Evolutionary conservation across 306 rosid genomes (phyloP), one percentile per base, ranked within the genome.

Genomic region (Abrus pulchellus): DNA sequence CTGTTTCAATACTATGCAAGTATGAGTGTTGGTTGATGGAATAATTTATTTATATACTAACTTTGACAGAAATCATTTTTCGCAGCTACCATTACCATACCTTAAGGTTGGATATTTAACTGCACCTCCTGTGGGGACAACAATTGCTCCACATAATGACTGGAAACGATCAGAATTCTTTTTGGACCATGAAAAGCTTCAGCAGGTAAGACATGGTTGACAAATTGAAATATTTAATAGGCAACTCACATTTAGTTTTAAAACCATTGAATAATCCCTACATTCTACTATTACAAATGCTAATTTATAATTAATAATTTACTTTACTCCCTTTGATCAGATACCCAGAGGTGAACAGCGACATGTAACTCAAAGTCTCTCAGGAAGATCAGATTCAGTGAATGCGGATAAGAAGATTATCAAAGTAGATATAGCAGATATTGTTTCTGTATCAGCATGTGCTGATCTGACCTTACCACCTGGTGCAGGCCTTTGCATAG

Each of bases 401-500:
- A 88, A 86, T 77, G 85, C 47, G n/a, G 97, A 91, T 72, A 88
- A 83, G 88, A 87, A 82, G 86, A 85, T 81, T 72, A 60, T 94
- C 86, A 92, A 86, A 95, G 88, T 93, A 72, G 90, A 92, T n/a
- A 83, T 95, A 80, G 94, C 93, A 8, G 97, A 95, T 76, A 95
- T 95, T 41, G 82, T 93, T 77, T 95, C 98, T 64, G 98, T 95
- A 36, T 90, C 99, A 65, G 88, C 99, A 44, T 93, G 94, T 82
- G 97, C 98, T 34, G 98, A 95, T 91, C 89, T 95, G 82, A 95
- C 98, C 80, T 89, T 95, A 83, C 98, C 97, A 34, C 96, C 97
- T 14, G 99, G 98, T 86, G 97, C 99, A 4, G 99, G 99, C 74
- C 99, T 95, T 78, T 92, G 92, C 90, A 88, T 95, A 70, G 92